A percentile compares a stretch with the other conserved stretches of the same genome.
Conservation (phyloP, 192 early-diverging fungal species). For the Umbelopsis sp. region DNA sequence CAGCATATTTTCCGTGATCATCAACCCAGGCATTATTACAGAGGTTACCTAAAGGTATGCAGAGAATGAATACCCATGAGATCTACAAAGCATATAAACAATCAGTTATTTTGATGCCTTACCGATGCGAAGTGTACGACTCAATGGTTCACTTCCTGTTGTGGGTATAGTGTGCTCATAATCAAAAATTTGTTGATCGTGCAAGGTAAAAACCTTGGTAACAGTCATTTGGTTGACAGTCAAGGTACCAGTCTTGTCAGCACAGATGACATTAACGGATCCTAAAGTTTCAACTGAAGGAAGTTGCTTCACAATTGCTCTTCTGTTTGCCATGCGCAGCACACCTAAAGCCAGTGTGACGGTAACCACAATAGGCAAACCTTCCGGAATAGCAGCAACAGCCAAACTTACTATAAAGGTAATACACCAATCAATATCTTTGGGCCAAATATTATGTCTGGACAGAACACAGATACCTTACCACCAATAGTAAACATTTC, state of each 20-base stretch:
- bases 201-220: constrained; percentile 74
- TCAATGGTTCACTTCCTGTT: constrained; percentile 38
- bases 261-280: constrained; percentile 93
- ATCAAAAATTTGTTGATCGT: constrained; percentile 50
- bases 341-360: constrained; percentile 95
- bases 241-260: constrained; percentile 96
- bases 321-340: constrained; percentile 86
- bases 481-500: constrained; percentile 97
- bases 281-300: constrained; percentile 94
- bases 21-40: constrained; percentile 90
- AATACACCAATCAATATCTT: not conserved
- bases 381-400: constrained; percentile 98
- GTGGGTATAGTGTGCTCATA: constrained; percentile 46
- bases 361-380: constrained; percentile 95
- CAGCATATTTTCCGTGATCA: constrained; percentile 74
- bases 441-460: not conserved
- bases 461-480: constrained; percentile 4
- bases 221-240: constrained; percentile 97
- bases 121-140: constrained; percentile 57
- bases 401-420: constrained; percentile 73
- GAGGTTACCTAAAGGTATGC: constrained; percentile 62
- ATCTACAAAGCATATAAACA: not conserved
- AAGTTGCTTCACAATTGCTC: constrained; percentile 94
- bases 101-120: too few relatives aligned
- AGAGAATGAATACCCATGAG: not conserved